A percentile compares a stretch with the other conserved stretches of the same genome.
Evolutionary conservation across 2,329 filamentous ascomycete species (phyloP).

Genomic region (Claviceps spartinae): DNA sequence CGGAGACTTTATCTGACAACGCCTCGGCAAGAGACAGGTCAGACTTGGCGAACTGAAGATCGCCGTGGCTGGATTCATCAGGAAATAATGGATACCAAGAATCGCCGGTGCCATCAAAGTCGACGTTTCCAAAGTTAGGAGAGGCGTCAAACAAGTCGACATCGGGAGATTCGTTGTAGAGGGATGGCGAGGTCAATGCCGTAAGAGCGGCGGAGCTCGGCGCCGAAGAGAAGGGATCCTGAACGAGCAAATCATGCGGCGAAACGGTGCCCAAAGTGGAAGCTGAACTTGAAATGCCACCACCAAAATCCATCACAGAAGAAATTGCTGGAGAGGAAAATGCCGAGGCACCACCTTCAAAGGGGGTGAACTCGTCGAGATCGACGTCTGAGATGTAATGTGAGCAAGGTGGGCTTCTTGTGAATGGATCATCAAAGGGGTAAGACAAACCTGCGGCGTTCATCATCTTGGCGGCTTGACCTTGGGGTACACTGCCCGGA

Average conservation of each 20-base stretch:
- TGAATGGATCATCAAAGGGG: background rate
- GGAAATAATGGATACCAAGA: constrained; percentile 67
- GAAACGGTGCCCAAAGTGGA: constrained; percentile 61
- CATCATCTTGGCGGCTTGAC: constrained; percentile 31
- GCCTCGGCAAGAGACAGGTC: constrained; percentile 30
- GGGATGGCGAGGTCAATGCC: constrained; percentile 72
- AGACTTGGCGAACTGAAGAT: constrained; percentile 15
- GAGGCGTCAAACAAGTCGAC: constrained; percentile 66
- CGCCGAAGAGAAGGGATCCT: constrained; percentile 56
- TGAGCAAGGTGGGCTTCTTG: constrained; percentile 17
- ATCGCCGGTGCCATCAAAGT: constrained; percentile 38
- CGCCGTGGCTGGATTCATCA: constrained; percentile 22
- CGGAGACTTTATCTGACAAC: constrained; percentile 36
- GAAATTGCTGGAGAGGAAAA: constrained; percentile 41
- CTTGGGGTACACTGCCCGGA: constrained; percentile 31
- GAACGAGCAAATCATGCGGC: constrained; percentile 65
- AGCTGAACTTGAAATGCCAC: constrained; percentile 33
- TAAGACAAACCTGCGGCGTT: constrained; percentile 26
- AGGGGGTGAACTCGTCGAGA: constrained; percentile 44
- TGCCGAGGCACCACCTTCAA: constrained; percentile 37
- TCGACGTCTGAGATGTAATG: constrained; percentile 35
- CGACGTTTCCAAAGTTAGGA: constrained; percentile 54
- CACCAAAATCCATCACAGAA: constrained; percentile 36
- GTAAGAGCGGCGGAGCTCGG: constrained; percentile 75
- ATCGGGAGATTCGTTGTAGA: constrained; percentile 63